These are phyloP conservation scores for Boletellus emodensis DNA, from an alignment of 768 basidiomycete species.

Conservation along the genomic window DNA sequence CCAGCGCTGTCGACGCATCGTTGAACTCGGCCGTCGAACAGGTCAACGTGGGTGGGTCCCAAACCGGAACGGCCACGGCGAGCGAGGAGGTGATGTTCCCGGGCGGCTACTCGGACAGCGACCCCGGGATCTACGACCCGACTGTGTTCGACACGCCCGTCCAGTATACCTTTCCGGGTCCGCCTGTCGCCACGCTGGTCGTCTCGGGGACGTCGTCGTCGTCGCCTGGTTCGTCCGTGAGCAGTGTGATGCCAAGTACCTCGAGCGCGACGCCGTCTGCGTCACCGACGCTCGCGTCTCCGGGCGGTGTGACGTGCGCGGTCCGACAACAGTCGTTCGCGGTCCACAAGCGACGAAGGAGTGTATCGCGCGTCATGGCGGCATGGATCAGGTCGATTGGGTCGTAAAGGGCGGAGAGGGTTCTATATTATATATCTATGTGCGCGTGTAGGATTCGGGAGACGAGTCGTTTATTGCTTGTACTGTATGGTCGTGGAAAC, in stretches of 20 bases:
- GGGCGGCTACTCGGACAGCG: constrained; percentile 66
- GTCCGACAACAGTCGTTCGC: constrained; percentile 21
- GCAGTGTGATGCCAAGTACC: neutral
- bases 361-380: constrained; percentile 14
- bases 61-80: constrained; percentile 42
- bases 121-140: constrained; percentile 68
- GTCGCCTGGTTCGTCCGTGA: constrained; percentile 9
- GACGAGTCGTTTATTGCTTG: too few species aligned
- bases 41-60: constrained; percentile 51
- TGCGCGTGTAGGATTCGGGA: too few species aligned
- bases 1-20: too few species aligned
- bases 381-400: constrained; percentile 22
- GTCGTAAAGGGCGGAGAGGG: neutral
- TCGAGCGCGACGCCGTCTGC: constrained; percentile 4
- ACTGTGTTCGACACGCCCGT: constrained; percentile 32
- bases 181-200: constrained; percentile 43
- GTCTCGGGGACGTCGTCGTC: constrained; percentile 11
- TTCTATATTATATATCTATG: too few species aligned
- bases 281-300: constrained; percentile 1
- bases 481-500: too few species aligned
- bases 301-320: constrained; percentile 10
- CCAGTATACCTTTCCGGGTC: constrained; percentile 51
- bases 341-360: constrained; percentile 12
- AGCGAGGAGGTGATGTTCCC: constrained; percentile 62
- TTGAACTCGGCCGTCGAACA: too few species aligned